Evolutionary conservation across 169 alveolate genomes (phyloP), one percentile per base, ranked within the genome.

Genomic region (Cryptosporidium sp.): DNA sequence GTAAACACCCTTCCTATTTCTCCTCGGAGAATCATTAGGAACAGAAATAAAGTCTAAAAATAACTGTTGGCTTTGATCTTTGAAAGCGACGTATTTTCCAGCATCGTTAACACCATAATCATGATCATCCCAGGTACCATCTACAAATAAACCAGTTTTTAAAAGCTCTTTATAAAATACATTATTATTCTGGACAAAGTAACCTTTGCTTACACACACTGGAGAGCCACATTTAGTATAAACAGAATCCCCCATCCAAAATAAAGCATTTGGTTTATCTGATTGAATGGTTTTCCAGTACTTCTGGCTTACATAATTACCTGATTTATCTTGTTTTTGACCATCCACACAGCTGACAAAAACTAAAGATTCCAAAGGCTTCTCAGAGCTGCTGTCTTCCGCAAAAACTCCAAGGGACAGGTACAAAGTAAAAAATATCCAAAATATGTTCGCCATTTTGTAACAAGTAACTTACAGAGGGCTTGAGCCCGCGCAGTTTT

Each of bases 51-150:
- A 95, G 41, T 95, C 96, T 86, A 95, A 62, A 23, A 74, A 87
- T 51, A 74, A 48, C 21, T 84, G 58, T 91, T 93, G 93, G 61
- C 96, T 91, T 59, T 67, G 84, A 2, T 95, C 93, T 74, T 91
- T 94, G 69, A 85, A 84, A 45, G 41, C 51, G 68, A 73, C 92
- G 33, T 92, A 71, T 33, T 73, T 61, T 39, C 93, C 95, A 23
- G 96, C 97, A 92, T 95, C 95, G 48, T 93, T 93, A 21, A 93
- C 65, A 75, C 95, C 96, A 74, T 93, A 94, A 70, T 95, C 97
- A 59, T 95, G 97, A 84, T 95, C 97, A 71, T 95, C 97, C 93
- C 94, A 95, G 18, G 94, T 92, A 16, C 96, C 97, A 18, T 80
- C 89, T 3, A 80, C 70, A 80, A 29, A 80, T 14, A 80, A 6